Conservation (phyloP, 176 grass and related monocot species). For the Triticum aestivum region DNA sequence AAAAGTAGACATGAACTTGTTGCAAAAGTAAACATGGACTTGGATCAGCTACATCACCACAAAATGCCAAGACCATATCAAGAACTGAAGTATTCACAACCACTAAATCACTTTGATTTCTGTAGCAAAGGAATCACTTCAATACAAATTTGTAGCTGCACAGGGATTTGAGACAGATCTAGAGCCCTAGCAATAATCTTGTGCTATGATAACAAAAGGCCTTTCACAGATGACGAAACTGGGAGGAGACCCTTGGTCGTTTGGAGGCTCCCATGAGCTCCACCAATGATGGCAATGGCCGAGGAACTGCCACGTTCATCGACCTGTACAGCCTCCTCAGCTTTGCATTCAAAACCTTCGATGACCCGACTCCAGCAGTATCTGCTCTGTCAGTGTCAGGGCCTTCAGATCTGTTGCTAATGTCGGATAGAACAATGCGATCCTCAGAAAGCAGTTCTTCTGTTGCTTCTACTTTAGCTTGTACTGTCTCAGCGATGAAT, state of each 20-base stretch:
- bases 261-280: constrained; percentile 55
- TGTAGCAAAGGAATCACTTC: neutral
- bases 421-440: neutral
- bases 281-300: constrained; percentile 59
- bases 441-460: neutral
- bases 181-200: neutral
- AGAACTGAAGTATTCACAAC: neutral
- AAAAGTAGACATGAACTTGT: neutral
- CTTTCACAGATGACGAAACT: neutral
- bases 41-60: neutral
- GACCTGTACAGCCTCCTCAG: constrained; percentile 63
- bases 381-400: neutral
- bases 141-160: neutral
- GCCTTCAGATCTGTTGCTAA: neutral
- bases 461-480: neutral
- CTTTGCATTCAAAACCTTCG: constrained; percentile 36
- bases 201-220: neutral
- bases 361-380: neutral
- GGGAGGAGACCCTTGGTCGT: constrained; percentile 45
- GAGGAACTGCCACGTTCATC: constrained; percentile 63
- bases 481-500: neutral
- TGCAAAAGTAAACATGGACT: neutral
- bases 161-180: neutral
- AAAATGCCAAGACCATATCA: neutral
- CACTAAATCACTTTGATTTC: too few relatives aligned